Conservation (phyloP, 257 asterid genomes). For the Gentiana macrophylla region DNA sequence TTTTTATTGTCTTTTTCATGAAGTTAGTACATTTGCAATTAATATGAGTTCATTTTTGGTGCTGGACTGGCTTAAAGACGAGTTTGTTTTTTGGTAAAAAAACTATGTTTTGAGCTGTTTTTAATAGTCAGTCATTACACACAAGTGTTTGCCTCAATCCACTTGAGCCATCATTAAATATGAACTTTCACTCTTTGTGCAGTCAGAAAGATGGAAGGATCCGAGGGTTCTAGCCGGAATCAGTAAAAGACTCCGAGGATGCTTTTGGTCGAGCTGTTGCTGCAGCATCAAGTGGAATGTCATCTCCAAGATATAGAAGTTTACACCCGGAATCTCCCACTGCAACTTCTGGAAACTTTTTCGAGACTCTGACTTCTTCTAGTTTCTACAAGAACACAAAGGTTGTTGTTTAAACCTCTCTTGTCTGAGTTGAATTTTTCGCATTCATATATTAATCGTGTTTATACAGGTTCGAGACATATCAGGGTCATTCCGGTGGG, state of each 20-base stretch:
- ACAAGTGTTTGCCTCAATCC: too few species aligned
- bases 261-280: conserved; percentile 63
- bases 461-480: conserved; percentile 76
- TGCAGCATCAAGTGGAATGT: conserved; percentile 69
- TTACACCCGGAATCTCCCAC: conserved; percentile 84
- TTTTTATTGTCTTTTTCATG: too few species aligned
- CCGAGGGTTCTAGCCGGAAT: background rate
- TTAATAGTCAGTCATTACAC: too few species aligned
- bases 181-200: conserved; percentile 10
- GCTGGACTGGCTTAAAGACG: too few species aligned
- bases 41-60: too few species aligned
- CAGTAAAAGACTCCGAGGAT: conserved; percentile 18
- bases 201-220: conserved; percentile 85
- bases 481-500: conserved; percentile 97
- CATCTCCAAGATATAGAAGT: conserved; percentile 85
- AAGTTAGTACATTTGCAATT: too few species aligned
- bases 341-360: conserved; percentile 71
- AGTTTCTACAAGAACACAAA: conserved; percentile 82
- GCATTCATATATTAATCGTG: conserved; percentile 1
- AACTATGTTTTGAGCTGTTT: too few species aligned
- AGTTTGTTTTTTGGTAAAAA: too few species aligned
- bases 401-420: conserved; percentile 25
- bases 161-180: too few species aligned
- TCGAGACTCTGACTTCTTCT: conserved; percentile 76
- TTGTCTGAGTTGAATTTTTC: background rate